Evolutionary conservation across 2,329 filamentous ascomycete species (phyloP), one percentile per base, ranked within the genome.

Genomic region (Pseudocercospora crystallina): DNA sequence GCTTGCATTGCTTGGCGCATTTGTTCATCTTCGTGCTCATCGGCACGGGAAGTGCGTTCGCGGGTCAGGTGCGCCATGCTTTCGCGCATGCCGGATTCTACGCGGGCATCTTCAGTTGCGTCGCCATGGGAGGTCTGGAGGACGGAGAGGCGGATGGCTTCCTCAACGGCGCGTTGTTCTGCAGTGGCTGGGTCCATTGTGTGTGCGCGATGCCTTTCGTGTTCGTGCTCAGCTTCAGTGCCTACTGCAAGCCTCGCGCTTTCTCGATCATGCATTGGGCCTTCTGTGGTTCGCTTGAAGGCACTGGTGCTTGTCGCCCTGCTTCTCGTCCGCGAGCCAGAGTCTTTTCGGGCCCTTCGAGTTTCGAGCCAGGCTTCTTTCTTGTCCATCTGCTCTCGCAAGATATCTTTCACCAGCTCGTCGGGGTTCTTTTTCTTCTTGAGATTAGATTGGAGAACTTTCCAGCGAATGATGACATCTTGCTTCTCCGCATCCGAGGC

Each of bases 11-110:
- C 80, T 30, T 73, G 73, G 15, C 75, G 67, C 10, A 81, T 62
- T 2, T 61, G 52, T 15, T 60, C 56, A 43, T 78, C 70, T 13
- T 77, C 71, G 36, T 74, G 70, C 40, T 71, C 66, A n/a, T 65
- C 64, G 2, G 55, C 65, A 13, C 70, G 61, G 7, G 65, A 61
- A 8, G 62, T 61, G 12, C 64, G 62, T 5, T 60, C 61, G 12
- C 64, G 60, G 49, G 79, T 72, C 2, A 84, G 67, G 59, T 87
- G 83, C 11, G 72, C 73, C 12, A 94, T 76, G 56, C 86, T 89
- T 5, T 86, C 83, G 11, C 87, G 78, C 43, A 95, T 86, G 1
- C 88, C 88, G 14, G 81, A 77, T 64, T 90, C 89, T 41, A 95
- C 78, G 51, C 80, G 75, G 15, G 77, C 78, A 62, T 94, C 89